These are phyloP conservation scores for Nepenthes gracilis DNA, from an alignment of 148 eudicot species.

Conservation along the genomic window DNA sequence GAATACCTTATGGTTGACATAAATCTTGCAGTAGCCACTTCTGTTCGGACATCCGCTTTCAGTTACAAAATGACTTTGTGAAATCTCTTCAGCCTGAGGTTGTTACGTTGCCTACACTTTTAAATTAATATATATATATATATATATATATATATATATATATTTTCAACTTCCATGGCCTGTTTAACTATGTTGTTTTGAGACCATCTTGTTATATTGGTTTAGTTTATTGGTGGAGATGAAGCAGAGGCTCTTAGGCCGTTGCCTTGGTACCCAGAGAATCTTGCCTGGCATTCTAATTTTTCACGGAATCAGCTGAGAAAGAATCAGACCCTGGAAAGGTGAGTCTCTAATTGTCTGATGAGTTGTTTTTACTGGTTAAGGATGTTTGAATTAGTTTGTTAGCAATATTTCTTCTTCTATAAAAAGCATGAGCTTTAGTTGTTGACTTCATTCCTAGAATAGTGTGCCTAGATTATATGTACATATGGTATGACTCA, in stretches of 20 bases:
- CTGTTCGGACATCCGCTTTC: slow-evolving; percentile 55
- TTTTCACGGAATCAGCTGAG: slow-evolving; percentile 85
- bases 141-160: not conserved
- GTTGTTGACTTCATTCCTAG: too few relatives aligned
- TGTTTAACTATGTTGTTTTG: not conserved
- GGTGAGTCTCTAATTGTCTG: slow-evolving; percentile 25
- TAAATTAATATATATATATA: not conserved
- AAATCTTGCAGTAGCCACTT: slow-evolving; percentile 73
- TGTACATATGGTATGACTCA: too few relatives aligned
- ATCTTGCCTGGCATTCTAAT: slow-evolving; percentile 96
- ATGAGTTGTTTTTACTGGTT: not conserved
- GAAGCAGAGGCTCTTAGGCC: slow-evolving; percentile 75
- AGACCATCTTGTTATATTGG: not conserved
- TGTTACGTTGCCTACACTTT: slow-evolving; percentile 2
- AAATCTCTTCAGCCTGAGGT: slow-evolving; percentile 87
- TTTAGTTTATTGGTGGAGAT: slow-evolving; percentile 53
- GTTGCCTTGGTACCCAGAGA: slow-evolving; percentile 92
- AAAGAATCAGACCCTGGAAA: slow-evolving; percentile 77
- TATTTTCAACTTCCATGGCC: not conserved
- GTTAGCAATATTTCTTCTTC: not conserved
- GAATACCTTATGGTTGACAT: slow-evolving; percentile 1
- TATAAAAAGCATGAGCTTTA: not conserved
- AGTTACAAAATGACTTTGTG: slow-evolving; percentile 74
- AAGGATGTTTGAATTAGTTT: not conserved
- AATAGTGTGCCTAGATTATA: too few relatives aligned